These are phyloP conservation scores for Tubosaeta sp. DNA, from an alignment of 768 basidiomycete species.

Conservation along the genomic window DNA sequence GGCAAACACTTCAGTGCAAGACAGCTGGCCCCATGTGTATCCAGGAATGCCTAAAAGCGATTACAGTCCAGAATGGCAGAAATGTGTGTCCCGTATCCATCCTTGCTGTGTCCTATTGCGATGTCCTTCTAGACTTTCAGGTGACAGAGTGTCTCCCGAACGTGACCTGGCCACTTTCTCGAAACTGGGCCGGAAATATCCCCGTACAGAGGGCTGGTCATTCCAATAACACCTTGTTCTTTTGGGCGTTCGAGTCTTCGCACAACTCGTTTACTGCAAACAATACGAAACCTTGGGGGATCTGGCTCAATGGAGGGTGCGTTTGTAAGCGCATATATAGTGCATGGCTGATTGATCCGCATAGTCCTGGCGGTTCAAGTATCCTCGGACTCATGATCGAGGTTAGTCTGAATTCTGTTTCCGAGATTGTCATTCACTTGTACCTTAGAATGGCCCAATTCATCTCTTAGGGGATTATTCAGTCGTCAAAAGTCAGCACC, in stretches of 20 bases:
- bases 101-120: background rate
- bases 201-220: conserved; percentile 57
- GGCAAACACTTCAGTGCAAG: background rate
- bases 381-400: conserved; percentile 61
- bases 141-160: conserved; percentile 55
- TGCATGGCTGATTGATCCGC: conserved; percentile 24
- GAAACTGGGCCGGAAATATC: conserved; percentile 60
- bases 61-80: conserved; percentile 58
- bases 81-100: conserved; percentile 37
- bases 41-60: conserved; percentile 41
- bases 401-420: conserved; percentile 30
- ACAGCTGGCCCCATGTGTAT: conserved; percentile 36
- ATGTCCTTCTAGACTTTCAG: conserved; percentile 44
- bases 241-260: conserved; percentile 56
- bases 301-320: conserved; percentile 76
- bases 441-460: conserved; percentile 63
- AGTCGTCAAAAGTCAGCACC: conserved; percentile 46
- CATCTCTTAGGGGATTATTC: conserved; percentile 49
- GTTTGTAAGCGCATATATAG: conserved; percentile 10
- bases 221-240: conserved; percentile 64
- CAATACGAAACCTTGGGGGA: conserved; percentile 55
- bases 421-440: conserved; percentile 26
- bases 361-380: conserved; percentile 69
- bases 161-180: conserved; percentile 46
- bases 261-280: conserved; percentile 50